A percentile compares a stretch with the other conserved stretches of the same genome.
Conservation (phyloP, 2,329 filamentous ascomycete genomes). For the Verticillium alfalfae region DNA sequence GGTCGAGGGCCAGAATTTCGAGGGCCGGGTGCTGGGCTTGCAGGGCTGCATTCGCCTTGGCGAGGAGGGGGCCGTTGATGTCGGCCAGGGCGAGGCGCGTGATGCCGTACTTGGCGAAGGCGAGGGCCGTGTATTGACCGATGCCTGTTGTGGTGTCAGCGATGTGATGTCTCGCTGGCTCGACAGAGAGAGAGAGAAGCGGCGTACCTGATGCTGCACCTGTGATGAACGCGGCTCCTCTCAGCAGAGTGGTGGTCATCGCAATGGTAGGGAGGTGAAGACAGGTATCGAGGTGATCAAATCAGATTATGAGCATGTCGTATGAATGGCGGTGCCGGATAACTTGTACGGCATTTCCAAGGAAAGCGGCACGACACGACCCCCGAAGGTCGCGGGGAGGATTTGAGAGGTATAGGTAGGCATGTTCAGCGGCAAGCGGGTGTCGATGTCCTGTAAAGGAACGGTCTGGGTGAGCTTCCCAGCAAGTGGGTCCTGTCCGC, state of each 20-base stretch:
- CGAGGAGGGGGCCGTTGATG: conserved; percentile 28
- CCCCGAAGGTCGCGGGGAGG: background rate
- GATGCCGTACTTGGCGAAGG: conserved; percentile 42
- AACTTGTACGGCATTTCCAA: background rate
- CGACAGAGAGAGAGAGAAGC: background rate
- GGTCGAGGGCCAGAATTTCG: conserved; percentile 29
- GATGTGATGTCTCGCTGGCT: background rate
- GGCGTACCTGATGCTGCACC: conserved; percentile 37
- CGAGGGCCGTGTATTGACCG: conserved; percentile 37
- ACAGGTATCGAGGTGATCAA: background rate
- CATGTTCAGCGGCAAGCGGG: background rate
- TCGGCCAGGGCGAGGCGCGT: conserved; percentile 40
- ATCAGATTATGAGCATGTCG: background rate
- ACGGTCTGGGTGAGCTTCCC: background rate
- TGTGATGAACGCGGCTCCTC: conserved; percentile 41
- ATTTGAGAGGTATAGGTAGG: background rate
- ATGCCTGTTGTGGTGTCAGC: conserved; percentile 33
- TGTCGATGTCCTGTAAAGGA: background rate
- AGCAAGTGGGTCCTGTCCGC: background rate
- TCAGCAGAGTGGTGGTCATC: conserved; percentile 32
- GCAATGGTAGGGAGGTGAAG: background rate
- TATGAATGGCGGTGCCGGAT: background rate
- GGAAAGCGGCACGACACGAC: background rate
- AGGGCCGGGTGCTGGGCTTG: conserved; percentile 29
- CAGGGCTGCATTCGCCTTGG: conserved; percentile 24